Evolutionary conservation across 441 rosid genomes (phyloP).

Genomic region (Gossypium davidsonii): DNA sequence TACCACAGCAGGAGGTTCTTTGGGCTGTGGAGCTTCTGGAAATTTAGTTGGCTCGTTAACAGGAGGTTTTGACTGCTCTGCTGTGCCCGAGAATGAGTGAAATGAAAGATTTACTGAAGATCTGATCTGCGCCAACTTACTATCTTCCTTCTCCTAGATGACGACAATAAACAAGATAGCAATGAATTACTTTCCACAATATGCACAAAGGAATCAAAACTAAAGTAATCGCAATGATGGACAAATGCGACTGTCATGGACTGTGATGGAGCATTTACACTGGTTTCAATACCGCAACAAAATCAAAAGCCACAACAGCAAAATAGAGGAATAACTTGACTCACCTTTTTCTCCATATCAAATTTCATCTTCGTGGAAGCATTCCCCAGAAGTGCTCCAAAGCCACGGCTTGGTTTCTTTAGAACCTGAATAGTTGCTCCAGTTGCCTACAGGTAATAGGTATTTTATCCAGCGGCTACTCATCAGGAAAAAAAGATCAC

Average conservation of each 20-base stretch:
- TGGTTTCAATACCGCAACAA: neutral
- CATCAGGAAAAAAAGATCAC: neutral
- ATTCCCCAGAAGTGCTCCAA: conserved; percentile 55
- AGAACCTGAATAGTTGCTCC: conserved; percentile 46
- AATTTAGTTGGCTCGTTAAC: conserved; percentile 23
- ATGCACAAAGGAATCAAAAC: neutral
- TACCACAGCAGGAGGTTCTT: conserved; percentile 20
- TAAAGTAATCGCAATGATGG: neutral
- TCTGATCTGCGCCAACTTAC: conserved; percentile 56
- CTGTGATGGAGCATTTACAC: neutral
- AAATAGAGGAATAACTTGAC: neutral
- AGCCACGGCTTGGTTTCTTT: conserved; percentile 54
- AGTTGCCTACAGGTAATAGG: conserved; percentile 35
- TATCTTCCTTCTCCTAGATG: conserved; percentile 43
- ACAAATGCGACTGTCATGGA: neutral
- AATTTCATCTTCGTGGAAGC: conserved; percentile 39
- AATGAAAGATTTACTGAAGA: conserved; percentile 67
- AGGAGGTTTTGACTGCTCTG: conserved; percentile 23
- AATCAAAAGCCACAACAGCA: neutral
- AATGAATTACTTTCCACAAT: neutral
- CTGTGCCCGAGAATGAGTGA: conserved; percentile 43
- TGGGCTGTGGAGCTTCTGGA: conserved; percentile 11
- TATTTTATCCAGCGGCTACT: conserved; percentile 14
- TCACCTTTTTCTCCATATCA: conserved; percentile 41
- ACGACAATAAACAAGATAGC: neutral